Base-by-base conservation (phyloP, 1,284 basidiomycete genomes). In the Kwoniella shivajii region DNA sequence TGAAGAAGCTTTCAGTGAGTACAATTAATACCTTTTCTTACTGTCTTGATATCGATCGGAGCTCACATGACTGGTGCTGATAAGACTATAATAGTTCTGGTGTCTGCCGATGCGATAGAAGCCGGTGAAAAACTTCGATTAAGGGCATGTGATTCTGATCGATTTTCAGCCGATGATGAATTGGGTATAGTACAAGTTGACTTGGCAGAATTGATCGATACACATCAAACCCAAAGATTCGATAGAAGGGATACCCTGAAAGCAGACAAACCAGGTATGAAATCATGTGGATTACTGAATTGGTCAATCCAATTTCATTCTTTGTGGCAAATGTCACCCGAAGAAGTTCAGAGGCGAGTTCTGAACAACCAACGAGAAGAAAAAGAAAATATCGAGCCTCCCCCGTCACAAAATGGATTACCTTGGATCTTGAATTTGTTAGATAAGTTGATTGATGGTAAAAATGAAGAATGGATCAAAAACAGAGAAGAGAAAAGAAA, bases 91-190 rank as follows among this genome's bases (percentile, higher is more conserved):
- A 33, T 39, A 75, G 69, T 79, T 14, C 66, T 78, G 5, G 66
- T 78, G 7, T 49, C 66, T 1, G 56, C 57, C 2, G 76, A 76
- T 46, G 68, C 72, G 2, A 67, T 79, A n/a, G 68, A 74, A 36
- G 64, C 69, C 1, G 78, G 77, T 9, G 77, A 79, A 47, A 62
- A 63, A 49, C 64, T 79, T 6, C 67, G 72, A 2, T 50, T 78
- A 14, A 60, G 71, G 3, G 57, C 74, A 1, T 79, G 68, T 68
- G 80, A 81, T 54, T 72, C 76, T 29, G 80, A 81, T 58, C 63
- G 79, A 3, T 78, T 79, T 58, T 78, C 77, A 13, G 65, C 76
- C 5, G 80, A 81, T 60, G 80, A 81, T 55, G 64, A 75, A 4
- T 62, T 81, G 18, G 80, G 80, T 1, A 53, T 73, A 0, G 74